Evolutionary conservation across 768 basidiomycete species (phyloP).

Genomic region (Pleurotus djamor): DNA sequence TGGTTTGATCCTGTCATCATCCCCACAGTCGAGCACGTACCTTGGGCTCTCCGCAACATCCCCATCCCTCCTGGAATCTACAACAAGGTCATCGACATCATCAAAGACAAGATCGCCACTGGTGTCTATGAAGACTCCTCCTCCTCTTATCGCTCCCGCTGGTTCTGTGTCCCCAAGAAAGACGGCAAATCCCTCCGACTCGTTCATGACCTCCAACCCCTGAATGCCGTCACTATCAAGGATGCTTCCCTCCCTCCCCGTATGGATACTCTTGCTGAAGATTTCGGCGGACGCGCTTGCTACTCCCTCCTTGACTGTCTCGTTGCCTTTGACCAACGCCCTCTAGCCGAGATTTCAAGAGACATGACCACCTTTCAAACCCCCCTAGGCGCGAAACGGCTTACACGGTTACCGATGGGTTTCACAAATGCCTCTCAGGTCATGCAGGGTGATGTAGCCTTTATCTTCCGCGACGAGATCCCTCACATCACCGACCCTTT

Average conservation of each 20-base stretch:
- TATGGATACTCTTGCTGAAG: constrained; percentile 26
- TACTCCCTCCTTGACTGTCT: constrained; percentile 29
- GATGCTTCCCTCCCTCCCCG: constrained; percentile 30
- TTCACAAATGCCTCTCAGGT: constrained; percentile 34
- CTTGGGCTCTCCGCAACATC: constrained; percentile 26
- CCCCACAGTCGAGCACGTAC: constrained; percentile 30
- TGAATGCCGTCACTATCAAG: constrained; percentile 32
- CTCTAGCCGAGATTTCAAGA: constrained; percentile 15
- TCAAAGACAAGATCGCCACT: constrained; percentile 29
- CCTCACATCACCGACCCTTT: constrained; percentile 31
- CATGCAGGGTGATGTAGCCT: constrained; percentile 34
- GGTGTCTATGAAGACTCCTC: constrained; percentile 39
- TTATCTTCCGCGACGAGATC: constrained; percentile 36
- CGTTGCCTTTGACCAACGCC: constrained; percentile 31
- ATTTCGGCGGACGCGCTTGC: constrained; percentile 28
- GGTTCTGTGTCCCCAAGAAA: constrained; percentile 40
- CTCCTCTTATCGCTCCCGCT: constrained; percentile 32
- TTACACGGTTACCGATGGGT: constrained; percentile 35
- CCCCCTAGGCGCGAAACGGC: constrained; percentile 22
- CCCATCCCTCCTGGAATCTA: constrained; percentile 28
- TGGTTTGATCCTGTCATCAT: constrained; percentile 30
- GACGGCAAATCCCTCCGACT: constrained; percentile 28
- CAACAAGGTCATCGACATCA: constrained; percentile 25
- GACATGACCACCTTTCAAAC: constrained; percentile 41
- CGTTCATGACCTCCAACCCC: constrained; percentile 33